These are phyloP conservation scores for Tricholoma sp. DNA, from an alignment of 768 basidiomycete species.

Conservation along the genomic window DNA sequence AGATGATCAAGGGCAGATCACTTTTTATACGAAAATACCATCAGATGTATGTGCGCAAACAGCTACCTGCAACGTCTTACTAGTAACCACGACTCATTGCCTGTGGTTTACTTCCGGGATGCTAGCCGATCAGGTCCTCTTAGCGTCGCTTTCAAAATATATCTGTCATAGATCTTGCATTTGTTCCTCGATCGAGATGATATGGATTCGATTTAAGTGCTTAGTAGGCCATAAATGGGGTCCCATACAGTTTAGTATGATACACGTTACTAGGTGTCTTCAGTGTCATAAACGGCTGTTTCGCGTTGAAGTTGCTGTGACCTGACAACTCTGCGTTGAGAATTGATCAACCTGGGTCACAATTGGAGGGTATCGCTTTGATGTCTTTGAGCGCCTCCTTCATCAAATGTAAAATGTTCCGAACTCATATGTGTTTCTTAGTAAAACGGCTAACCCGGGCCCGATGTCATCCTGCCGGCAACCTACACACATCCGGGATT, in stretches of 20 bases:
- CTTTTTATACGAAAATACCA: constrained; percentile 6
- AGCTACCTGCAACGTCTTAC: constrained; percentile 8
- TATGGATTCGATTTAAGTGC: constrained; percentile 10
- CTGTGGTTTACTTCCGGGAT: constrained; percentile 16
- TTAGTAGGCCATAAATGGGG: constrained; percentile 11
- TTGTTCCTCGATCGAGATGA: constrained; percentile 17
- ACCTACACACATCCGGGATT: not conserved
- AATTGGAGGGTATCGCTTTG: not conserved
- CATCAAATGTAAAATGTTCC: constrained; percentile 4
- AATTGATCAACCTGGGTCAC: not conserved
- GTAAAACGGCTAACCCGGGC: not conserved
- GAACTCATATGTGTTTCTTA: not conserved
- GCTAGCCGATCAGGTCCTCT: constrained; percentile 16
- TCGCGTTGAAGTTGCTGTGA: constrained; percentile 5
- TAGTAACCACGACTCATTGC: constrained; percentile 10
- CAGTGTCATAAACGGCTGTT: constrained; percentile 3
- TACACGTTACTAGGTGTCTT: constrained; percentile 5
- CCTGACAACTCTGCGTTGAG: constrained; percentile 4
- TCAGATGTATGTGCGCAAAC: constrained; percentile 15
- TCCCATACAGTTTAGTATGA: constrained; percentile 7
- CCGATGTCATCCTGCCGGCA: not conserved
- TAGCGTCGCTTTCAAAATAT: constrained; percentile 16
- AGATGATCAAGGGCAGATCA: not conserved
- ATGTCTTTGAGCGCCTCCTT: constrained; percentile 4
- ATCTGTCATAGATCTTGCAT: constrained; percentile 26